Percentiles rank a stretch among this genome's conserved stretches.
Evolutionary conservation across 2,329 filamentous ascomycete species (phyloP).

Genomic region (Raffaelea deltoideospora): DNA sequence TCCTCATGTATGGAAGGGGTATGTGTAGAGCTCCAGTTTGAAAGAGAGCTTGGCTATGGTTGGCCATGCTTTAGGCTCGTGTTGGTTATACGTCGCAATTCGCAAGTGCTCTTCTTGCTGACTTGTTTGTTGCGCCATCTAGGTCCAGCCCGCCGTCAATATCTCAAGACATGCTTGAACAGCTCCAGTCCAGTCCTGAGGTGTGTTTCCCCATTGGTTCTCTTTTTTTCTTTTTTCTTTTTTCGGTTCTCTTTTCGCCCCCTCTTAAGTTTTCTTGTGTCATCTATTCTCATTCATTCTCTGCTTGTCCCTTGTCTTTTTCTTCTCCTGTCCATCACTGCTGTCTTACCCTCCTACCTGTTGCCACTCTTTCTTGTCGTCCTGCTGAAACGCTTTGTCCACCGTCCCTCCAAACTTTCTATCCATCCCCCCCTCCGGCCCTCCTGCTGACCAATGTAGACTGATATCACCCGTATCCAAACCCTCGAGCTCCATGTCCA

Average conservation of each 20-base stretch:
- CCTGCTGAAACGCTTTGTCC: too few relatives aligned
- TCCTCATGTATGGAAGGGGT: conserved; percentile 41
- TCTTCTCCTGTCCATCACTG: too few relatives aligned
- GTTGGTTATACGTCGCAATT: too few relatives aligned
- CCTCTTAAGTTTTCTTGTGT: too few relatives aligned
- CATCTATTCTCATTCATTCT: too few relatives aligned
- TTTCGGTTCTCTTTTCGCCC: too few relatives aligned
- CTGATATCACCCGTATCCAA: conserved; percentile 73
- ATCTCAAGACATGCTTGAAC: conserved; percentile 69
- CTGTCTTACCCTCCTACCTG: too few relatives aligned
- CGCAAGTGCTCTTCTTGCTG: neutral
- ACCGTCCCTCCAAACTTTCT: neutral
- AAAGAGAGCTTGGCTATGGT: neutral
- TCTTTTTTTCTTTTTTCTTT: too few relatives aligned
- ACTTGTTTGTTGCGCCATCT: conserved; percentile 1
- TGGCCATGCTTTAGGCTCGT: too few relatives aligned
- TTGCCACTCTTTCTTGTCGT: too few relatives aligned
- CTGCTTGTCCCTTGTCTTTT: too few relatives aligned
- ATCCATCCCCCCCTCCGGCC: neutral
- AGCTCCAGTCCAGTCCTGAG: conserved; percentile 72
- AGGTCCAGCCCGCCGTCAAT: conserved; percentile 37
- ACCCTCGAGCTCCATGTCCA: conserved; percentile 78
- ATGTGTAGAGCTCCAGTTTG: conserved; percentile 14
- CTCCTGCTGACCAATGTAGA: too few relatives aligned
- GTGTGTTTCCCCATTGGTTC: conserved; percentile 46